Percentiles rank a stretch among this genome's conserved stretches.
These are phyloP conservation scores for Agroathelia rolfsii DNA, from an alignment of 1,284 basidiomycete species.

Conservation along the genomic window DNA sequence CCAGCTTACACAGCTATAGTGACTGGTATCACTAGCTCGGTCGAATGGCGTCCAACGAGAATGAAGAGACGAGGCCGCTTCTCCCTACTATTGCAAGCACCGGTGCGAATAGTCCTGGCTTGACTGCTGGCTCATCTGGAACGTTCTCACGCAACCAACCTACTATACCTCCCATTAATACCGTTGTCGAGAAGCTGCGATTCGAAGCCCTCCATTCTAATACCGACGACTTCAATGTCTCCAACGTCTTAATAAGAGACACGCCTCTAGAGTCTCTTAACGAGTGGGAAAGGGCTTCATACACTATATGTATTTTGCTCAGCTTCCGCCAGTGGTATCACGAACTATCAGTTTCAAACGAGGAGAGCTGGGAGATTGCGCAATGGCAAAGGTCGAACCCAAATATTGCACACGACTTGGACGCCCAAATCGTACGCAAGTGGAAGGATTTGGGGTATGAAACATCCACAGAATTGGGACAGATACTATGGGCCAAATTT, in stretches of 20 bases:
- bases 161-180: slow-evolving; percentile 9
- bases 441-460: slow-evolving; percentile 19
- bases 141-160: slow-evolving; percentile 3
- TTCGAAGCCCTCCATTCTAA: slow-evolving; percentile 4
- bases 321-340: slow-evolving; percentile 6
- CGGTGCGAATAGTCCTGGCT: too few relatives aligned
- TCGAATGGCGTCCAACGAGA: too few relatives aligned
- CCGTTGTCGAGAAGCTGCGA: too few relatives aligned
- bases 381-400: slow-evolving; percentile 11
- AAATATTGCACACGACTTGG: slow-evolving; percentile 11
- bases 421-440: slow-evolving; percentile 13
- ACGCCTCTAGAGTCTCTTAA: too few relatives aligned
- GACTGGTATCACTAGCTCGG: too few relatives aligned
- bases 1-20: too few relatives aligned
- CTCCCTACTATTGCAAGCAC: too few relatives aligned
- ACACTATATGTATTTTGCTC: slow-evolving; percentile 21
- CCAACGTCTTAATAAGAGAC: slow-evolving; percentile 5
- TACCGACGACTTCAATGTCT: background rate
- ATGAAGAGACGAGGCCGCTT: too few relatives aligned
- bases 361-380: slow-evolving; percentile 23
- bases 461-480: slow-evolving; percentile 13
- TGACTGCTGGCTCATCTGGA: slow-evolving; percentile 17
- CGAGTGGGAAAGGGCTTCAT: slow-evolving; percentile 14
- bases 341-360: background rate
- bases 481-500: slow-evolving; percentile 21